Percentiles rank a stretch among this genome's conserved stretches.
Conservation (phyloP, 2,329 filamentous ascomycete genomes). For the Metarhizium robertsii region DNA sequence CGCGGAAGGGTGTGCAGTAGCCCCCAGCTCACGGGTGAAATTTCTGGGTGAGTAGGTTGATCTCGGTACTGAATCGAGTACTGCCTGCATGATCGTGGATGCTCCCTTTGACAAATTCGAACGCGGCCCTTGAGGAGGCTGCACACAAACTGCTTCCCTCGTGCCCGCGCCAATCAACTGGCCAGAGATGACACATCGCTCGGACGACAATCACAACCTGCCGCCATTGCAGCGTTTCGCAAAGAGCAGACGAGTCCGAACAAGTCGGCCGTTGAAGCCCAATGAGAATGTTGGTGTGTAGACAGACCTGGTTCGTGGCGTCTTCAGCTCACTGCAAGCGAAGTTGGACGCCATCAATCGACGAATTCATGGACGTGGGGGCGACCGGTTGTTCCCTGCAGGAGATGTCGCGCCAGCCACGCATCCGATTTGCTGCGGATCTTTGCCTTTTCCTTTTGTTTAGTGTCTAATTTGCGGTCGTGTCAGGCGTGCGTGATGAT, state of each 20-base stretch:
- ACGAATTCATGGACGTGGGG: neutral
- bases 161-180: neutral
- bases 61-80: neutral
- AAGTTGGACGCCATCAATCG: neutral
- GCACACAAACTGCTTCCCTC: neutral
- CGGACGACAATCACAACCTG: neutral
- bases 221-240: neutral
- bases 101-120: neutral
- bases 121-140: neutral
- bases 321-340: slow-evolving; percentile 1
- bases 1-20: too few species aligned
- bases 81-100: neutral
- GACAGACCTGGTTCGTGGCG: neutral
- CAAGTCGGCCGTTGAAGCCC: neutral
- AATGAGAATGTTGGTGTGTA: neutral
- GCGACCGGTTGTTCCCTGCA: neutral
- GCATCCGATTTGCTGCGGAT: neutral
- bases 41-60: neutral
- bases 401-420: slow-evolving; percentile 1
- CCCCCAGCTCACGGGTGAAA: neutral
- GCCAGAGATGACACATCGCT: neutral
- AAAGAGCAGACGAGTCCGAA: neutral
- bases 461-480: neutral
- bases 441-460: neutral
- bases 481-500: neutral